phyloP scores from a whole-genome alignment of 495 filamentous ascomycete species.

The Letharia lupina region DNA sequence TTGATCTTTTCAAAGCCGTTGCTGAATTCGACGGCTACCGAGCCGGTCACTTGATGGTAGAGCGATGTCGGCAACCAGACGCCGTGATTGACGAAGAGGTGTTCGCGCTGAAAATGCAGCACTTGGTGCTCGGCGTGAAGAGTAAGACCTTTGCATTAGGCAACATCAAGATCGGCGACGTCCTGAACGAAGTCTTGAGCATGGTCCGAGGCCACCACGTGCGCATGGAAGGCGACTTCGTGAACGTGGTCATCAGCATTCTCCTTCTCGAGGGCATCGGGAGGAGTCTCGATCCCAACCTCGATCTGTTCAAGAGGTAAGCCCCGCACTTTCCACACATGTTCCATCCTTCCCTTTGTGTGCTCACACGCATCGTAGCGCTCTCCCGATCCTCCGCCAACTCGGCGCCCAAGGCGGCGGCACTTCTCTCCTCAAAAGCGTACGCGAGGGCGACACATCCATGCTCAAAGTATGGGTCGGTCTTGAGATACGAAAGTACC shows the following conservation, averaged over 20 bases:
- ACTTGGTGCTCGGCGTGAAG: conserved; percentile 85
- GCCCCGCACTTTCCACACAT: conserved; percentile 19
- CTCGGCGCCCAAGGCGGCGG: conserved; percentile 72
- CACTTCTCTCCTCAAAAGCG: conserved; percentile 45
- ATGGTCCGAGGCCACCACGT: conserved; percentile 96
- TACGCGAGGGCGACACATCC: conserved; percentile 66
- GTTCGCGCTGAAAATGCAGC: conserved; percentile 94
- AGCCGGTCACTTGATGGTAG: conserved; percentile 91
- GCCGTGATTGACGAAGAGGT: conserved; percentile 80
- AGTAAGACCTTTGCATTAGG: conserved; percentile 83
- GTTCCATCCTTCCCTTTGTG: neutral
- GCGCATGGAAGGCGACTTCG: conserved; percentile 92
- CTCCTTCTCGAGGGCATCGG: conserved; percentile 93
- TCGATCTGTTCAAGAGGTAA: conserved; percentile 80
- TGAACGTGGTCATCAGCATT: conserved; percentile 95
- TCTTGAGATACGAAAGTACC: conserved; percentile 75
- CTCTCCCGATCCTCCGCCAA: conserved; percentile 83
- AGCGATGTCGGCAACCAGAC: conserved; percentile 83
- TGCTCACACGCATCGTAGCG: conserved; percentile 39
- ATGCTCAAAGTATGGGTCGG: conserved; percentile 94
- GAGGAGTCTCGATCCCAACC: conserved; percentile 69
- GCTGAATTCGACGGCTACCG: conserved; percentile 97
- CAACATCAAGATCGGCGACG: conserved; percentile 93
- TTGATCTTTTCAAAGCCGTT: conserved; percentile 91
- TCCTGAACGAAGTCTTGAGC: conserved; percentile 75